Evolutionary conservation across 2,329 filamentous ascomycete genomes (phyloP).

Genomic region (Metarhizium album): DNA sequence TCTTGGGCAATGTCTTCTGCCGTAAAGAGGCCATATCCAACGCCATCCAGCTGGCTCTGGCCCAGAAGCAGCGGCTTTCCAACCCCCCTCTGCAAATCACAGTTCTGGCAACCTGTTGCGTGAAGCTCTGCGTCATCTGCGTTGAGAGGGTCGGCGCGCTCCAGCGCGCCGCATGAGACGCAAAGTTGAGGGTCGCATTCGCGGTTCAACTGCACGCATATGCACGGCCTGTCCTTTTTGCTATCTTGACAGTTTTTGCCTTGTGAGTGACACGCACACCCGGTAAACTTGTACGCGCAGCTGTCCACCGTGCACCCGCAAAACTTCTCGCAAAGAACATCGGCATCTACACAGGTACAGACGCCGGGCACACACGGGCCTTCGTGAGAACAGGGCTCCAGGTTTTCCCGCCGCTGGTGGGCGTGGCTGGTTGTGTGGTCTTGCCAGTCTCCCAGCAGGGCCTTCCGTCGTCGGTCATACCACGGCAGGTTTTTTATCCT

Average conservation of each 20-base stretch:
- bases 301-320: constrained; percentile 51
- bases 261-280: constrained; percentile 50
- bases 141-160: constrained; percentile 60
- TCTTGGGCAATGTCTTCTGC: constrained; percentile 55
- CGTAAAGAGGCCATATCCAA: constrained; percentile 67
- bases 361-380: constrained; percentile 50
- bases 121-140: constrained; percentile 47
- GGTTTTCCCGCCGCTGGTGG: constrained; percentile 44
- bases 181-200: constrained; percentile 77
- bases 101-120: constrained; percentile 57
- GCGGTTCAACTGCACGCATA: constrained; percentile 60
- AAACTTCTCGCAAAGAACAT: constrained; percentile 61
- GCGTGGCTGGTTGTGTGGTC: constrained; percentile 43
- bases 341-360: constrained; percentile 52
- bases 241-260: constrained; percentile 49
- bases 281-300: constrained; percentile 55
- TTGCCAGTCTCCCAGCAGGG: constrained; percentile 43
- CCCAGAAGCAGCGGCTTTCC: constrained; percentile 58
- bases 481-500: constrained; percentile 37
- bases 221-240: constrained; percentile 51
- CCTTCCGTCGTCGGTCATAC: constrained; percentile 47
- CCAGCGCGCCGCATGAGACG: constrained; percentile 54
- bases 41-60: constrained; percentile 53
- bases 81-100: constrained; percentile 56
- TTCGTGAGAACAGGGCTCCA: constrained; percentile 58